These are phyloP conservation scores for Cercospora berteroae DNA, from an alignment of 2,329 filamentous ascomycete species.

Conservation along the genomic window DNA sequence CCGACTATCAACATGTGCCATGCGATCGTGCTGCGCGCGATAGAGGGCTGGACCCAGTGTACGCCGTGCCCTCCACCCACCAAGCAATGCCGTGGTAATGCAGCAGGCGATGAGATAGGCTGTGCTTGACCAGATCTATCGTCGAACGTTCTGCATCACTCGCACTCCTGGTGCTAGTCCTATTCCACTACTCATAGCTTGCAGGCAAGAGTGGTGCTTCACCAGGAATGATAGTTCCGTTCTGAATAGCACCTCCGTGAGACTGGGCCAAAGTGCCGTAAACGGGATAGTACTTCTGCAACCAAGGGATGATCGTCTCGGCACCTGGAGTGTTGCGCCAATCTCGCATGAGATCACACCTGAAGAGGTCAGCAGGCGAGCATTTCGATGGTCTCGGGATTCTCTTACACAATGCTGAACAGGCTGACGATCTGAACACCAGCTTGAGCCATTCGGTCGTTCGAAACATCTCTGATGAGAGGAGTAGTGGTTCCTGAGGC, in stretches of 20 bases:
- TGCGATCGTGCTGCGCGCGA: no score
- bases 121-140: not conserved
- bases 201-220: slow-evolving; percentile 43
- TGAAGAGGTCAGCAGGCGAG: not conserved
- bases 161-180: not conserved
- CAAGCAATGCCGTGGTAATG: not conserved
- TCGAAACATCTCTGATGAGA: slow-evolving; percentile 62
- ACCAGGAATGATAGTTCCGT: slow-evolving; percentile 59
- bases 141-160: not conserved
- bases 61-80: not conserved
- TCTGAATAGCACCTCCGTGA: slow-evolving; percentile 59
- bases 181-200: not conserved
- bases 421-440: slow-evolving; percentile 64
- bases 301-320: slow-evolving; percentile 59
- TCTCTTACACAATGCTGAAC: slow-evolving; percentile 56
- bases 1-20: no score
- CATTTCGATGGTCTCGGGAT: not conserved
- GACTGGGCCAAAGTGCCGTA: slow-evolving; percentile 63
- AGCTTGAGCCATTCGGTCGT: slow-evolving; percentile 64
- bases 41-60: no score
- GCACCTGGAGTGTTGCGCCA: slow-evolving; percentile 59
- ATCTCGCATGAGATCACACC: slow-evolving; percentile 67
- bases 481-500: slow-evolving; percentile 65
- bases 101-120: not conserved
- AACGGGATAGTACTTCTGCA: slow-evolving; percentile 63